A percentile compares a stretch with the other conserved stretches of the same genome.
Evolutionary conservation across 2,329 filamentous ascomycete genomes (phyloP).

Genomic region (Scedosporium dehoogii): DNA sequence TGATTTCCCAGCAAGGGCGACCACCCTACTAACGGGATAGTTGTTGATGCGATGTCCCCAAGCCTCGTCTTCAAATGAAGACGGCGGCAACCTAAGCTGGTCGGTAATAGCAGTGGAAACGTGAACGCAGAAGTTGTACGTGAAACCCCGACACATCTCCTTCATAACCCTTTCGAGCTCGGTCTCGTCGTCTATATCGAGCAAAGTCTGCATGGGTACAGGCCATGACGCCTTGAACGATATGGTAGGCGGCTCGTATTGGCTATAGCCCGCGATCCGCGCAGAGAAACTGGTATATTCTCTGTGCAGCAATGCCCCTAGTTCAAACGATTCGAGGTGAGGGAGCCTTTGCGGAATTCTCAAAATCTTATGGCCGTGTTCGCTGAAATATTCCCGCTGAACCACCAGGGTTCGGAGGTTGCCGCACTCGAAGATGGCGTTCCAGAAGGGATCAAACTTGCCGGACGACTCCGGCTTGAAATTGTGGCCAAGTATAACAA

Average conservation of each 20-base stretch:
- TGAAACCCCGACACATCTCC: neutral
- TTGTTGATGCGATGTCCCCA: neutral
- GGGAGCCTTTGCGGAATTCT: neutral
- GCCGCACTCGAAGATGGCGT: neutral
- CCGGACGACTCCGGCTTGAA: neutral
- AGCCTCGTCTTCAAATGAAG: neutral
- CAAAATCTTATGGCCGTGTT: neutral
- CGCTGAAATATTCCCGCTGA: neutral
- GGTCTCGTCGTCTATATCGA: neutral
- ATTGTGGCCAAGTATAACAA: neutral
- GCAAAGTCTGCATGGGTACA: neutral
- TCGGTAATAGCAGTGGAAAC: neutral
- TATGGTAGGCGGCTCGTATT: neutral
- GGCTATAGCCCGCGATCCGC: neutral
- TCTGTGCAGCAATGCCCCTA: neutral
- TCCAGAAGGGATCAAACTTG: neutral
- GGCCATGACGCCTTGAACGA: neutral
- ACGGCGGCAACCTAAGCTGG: neutral
- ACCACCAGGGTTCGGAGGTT: neutral
- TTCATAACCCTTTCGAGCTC: neutral
- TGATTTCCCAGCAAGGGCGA: neutral
- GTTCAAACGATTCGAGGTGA: neutral
- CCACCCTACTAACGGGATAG: neutral
- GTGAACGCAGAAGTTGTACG: neutral
- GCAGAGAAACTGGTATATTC: neutral